Conservation (phyloP, 495 filamentous ascomycete species). For the Trichoderma virens region DNA sequence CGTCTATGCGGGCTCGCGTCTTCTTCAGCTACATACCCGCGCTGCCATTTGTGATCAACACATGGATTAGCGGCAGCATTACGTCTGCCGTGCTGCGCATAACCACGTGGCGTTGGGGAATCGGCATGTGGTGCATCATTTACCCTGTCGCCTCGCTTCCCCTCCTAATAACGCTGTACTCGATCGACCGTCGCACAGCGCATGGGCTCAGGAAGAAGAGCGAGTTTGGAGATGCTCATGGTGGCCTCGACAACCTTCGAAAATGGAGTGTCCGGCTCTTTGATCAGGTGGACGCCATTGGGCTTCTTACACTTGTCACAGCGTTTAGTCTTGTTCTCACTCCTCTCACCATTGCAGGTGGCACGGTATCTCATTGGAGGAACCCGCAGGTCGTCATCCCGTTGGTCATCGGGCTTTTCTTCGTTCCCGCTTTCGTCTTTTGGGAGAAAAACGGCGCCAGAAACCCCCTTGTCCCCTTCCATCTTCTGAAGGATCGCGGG, state of each 20-base stretch:
- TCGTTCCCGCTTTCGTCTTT: constrained; percentile 49
- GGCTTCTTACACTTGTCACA: constrained; percentile 47
- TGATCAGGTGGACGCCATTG: constrained; percentile 51
- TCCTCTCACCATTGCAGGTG: constrained; percentile 49
- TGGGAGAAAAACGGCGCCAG: constrained; percentile 52
- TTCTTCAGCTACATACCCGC: constrained; percentile 52
- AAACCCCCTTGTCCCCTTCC: constrained; percentile 50
- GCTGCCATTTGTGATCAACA: constrained; percentile 56
- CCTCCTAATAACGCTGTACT: constrained; percentile 39
- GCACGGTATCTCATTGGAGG: constrained; percentile 41
- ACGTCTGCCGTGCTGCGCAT: constrained; percentile 34
- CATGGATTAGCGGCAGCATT: constrained; percentile 41
- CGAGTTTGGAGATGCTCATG: constrained; percentile 17
- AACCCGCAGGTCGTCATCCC: constrained; percentile 48
- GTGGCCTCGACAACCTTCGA: constrained; percentile 6
- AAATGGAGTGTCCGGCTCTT: constrained; percentile 40
- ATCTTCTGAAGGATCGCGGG: constrained; percentile 52
- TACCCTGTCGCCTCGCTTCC: constrained; percentile 46
- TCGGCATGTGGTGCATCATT: constrained; percentile 52
- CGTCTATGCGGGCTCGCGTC: constrained; percentile 53
- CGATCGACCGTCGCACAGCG: constrained; percentile 35
- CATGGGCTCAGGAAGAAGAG: constrained; percentile 36
- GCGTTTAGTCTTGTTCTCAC: constrained; percentile 57
- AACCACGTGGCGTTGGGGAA: constrained; percentile 54
- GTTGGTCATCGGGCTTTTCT: constrained; percentile 45